Conservation (phyloP, 1,284 basidiomycete species). For the Puccinia horiana region DNA sequence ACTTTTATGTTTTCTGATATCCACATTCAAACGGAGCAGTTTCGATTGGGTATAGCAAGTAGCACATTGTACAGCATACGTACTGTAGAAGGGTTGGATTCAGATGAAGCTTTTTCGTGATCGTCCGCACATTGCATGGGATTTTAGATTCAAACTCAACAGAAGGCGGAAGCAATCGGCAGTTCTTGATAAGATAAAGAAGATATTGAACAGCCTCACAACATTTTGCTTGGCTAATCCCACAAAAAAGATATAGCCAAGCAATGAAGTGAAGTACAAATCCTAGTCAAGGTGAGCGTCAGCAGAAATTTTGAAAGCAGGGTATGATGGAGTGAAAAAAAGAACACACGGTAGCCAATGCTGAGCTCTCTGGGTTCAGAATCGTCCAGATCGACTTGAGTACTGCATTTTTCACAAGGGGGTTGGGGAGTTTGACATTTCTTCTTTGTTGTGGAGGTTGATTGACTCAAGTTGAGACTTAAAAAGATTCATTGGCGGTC, state of each 20-base stretch:
- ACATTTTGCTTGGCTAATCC: constrained; percentile 31
- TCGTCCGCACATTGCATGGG: constrained; percentile 24
- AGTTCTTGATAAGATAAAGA: neutral
- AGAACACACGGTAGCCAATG: no score
- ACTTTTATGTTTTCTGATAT: neutral
- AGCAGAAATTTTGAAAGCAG: no score
- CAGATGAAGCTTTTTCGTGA: constrained; percentile 15
- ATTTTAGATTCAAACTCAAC: neutral
- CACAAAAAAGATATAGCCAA: constrained; percentile 34
- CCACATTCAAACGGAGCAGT: constrained; percentile 16
- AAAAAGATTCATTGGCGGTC: no score
- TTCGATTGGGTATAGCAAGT: constrained; percentile 13
- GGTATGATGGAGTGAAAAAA: no score
- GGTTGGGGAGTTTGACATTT: no score
- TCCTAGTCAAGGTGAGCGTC: no score
- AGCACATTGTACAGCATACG: constrained; percentile 14
- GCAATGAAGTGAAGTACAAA: constrained; percentile 10
- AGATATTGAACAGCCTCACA: neutral
- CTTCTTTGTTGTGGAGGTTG: no score
- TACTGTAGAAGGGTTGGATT: neutral
- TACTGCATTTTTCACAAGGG: no score
- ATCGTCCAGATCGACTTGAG: no score
- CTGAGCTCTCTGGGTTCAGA: no score
- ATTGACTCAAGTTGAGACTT: no score
- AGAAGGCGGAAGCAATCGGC: neutral